Conservation (phyloP, 257 asterid genomes). For the Solanum clarkiae region DNA sequence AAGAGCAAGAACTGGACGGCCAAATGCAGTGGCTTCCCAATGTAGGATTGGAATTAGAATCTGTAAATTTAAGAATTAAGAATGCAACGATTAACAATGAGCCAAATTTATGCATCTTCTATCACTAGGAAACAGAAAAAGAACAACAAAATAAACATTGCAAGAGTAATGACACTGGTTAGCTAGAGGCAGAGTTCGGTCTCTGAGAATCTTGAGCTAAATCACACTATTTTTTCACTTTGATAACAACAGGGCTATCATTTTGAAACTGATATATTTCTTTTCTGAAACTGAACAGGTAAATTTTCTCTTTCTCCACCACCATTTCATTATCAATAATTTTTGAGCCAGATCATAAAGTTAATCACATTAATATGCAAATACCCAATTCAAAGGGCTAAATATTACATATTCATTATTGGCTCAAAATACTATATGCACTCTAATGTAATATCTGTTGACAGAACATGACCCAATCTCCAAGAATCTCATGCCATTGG, state of each 20-base stretch:
- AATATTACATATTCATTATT: background rate
- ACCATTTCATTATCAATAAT: background rate
- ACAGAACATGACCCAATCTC: background rate
- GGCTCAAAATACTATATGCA: background rate
- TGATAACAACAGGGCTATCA: background rate
- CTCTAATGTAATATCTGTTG: background rate
- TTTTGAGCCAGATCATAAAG: background rate
- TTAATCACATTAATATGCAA: background rate
- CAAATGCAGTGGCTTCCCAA: conserved; percentile 23
- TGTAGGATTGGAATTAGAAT: conserved; percentile 9
- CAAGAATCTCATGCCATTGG: background rate
- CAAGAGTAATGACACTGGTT: background rate
- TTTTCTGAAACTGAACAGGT: background rate
- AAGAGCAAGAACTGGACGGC: conserved; percentile 17
- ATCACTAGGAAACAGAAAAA: background rate
- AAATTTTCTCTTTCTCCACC: background rate
- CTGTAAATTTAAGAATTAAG: background rate
- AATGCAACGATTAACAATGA: background rate
- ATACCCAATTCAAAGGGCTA: background rate
- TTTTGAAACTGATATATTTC: background rate
- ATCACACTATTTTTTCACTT: background rate
- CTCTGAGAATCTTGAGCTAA: background rate
- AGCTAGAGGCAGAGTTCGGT: background rate
- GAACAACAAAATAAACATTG: background rate
- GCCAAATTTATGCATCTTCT: background rate